Evolutionary conservation across 148 eudicot genomes (phyloP), one percentile per base, ranked within the genome.

Genomic region (Arbutus unedo): DNA sequence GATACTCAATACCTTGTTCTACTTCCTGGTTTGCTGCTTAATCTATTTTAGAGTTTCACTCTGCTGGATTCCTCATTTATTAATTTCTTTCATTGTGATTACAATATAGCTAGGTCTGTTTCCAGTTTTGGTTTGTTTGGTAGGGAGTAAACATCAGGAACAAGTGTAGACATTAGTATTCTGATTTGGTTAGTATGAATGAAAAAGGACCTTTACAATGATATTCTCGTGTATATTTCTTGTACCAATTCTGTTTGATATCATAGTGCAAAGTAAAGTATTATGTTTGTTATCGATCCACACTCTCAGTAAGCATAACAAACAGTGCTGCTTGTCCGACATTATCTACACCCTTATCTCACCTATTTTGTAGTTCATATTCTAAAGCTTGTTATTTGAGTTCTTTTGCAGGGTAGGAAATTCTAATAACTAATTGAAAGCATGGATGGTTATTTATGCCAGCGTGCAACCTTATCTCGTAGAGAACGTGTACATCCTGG

Each of bases 351-450:
- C 74, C 10, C 54, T 48, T 19, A 7, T 74, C 53, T 47, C 16
- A 14, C 75, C 49, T 44, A 44, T 44, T 71, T 16, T 71, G 21
- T 16, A 6, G 15, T 71, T 44, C 44, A 44, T 16, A 43, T 8
- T 38, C 75, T 71, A 43, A 72, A 18, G 54, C 76, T 74, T 68
- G 45, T 68, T 74, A 47, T 21, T 72, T 45, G 50, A 13, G 50
- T 13, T 72, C 9, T 74, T 47, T 18, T 74, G 77, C 77, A 74
- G 77, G 77, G 77, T 74, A 31, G 54, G 54, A 8, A 74, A 31
- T n/a, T 19, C 0, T 47, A 49, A 74, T 10, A 19, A 19, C 2
- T 47, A 43, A 45, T 7, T 72, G 51, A 72, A n/a, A 72, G 51
- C 4, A n/a, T 6, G 23, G 50, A 72, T 43, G 51, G 70, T 23